Evolutionary conservation across 2,329 filamentous ascomycete species (phyloP), one percentile per base, ranked within the genome.

Genomic region (Botrytis byssoidea): DNA sequence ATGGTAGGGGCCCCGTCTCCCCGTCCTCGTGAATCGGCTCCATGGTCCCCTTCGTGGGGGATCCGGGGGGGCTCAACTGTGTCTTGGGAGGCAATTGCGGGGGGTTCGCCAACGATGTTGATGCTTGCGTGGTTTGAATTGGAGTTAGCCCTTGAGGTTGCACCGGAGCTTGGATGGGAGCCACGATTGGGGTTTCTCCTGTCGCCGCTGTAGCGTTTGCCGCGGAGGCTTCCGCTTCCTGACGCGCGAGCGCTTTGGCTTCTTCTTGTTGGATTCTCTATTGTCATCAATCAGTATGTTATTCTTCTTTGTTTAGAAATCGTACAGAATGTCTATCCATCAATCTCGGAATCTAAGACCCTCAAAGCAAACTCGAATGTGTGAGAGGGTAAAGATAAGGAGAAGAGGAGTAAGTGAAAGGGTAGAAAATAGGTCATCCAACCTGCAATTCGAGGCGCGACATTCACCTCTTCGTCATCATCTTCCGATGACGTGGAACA

Each of bases 211-310:
- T 7, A 6, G 20, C 57, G 16, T 18, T 10, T 64, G 42, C 57
- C 8, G 32, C 40, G 8, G 57, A 63, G 37, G 32, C 42, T 64
- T 71, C 42, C 44, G 57, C 69, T 64, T 64, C 60, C 59, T 55
- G 59, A 12, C 42, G 51, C 9, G 70, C 59, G 60, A 51, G 60
- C 32, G 70, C 70, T 40, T 55, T 65, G 44, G 70, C 60, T 72
- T 72, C 70, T 55, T 67, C 59, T 55, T 72, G 59, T 55, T 72
- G 44, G 61, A 72, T 72, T 67, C 61, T 72, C 70, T 72, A n/a
- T 16, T 42, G n/a, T 9, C 9, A 10, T 42, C 29, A 55, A 66
- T 66, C 46, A 48, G 44, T 22, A 18, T 51, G 12, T 14, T 51
- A 16, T 37, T 66, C 29, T 66, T 51, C n/a, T 57, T 57, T 55